A percentile compares a stretch with the other conserved stretches of the same genome.
phyloP scores from a whole-genome alignment of 2,329 filamentous ascomycete species.

The Fusarium sp. region DNA sequence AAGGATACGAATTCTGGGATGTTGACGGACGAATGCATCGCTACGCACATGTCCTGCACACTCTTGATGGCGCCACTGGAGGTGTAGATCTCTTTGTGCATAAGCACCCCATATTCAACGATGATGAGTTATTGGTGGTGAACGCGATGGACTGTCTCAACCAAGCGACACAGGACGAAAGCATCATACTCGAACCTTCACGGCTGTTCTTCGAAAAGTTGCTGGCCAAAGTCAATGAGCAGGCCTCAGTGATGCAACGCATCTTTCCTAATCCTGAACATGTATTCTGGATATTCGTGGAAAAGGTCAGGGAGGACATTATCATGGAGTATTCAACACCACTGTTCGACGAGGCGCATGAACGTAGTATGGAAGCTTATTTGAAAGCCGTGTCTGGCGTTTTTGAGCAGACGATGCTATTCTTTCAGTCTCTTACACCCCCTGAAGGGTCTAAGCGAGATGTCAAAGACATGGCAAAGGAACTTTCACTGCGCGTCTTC shows the following conservation, averaged over 20 bases:
- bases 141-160: constrained; percentile 86
- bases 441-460: constrained; percentile 69
- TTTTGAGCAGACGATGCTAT: constrained; percentile 85
- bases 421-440: constrained; percentile 75
- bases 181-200: constrained; percentile 80
- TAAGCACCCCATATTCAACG: constrained; percentile 84
- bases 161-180: constrained; percentile 66
- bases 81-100: constrained; percentile 88
- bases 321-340: constrained; percentile 86
- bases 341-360: constrained; percentile 87
- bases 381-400: constrained; percentile 86
- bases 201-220: constrained; percentile 82
- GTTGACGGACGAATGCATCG: constrained; percentile 87
- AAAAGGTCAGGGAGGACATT: constrained; percentile 84
- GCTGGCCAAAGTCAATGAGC: constrained; percentile 80
- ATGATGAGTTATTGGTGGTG: constrained; percentile 70
- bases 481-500: constrained; percentile 77
- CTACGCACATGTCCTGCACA: constrained; percentile 86
- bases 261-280: constrained; percentile 79
- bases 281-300: constrained; percentile 81
- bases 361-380: constrained; percentile 78
- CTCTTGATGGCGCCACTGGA: constrained; percentile 81
- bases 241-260: constrained; percentile 79
- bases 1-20: constrained; percentile 89
- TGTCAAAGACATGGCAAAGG: constrained; percentile 71